These are phyloP conservation scores for Juglanconis oblonga DNA, from an alignment of 2,329 filamentous ascomycete genomes.

Conservation along the genomic window DNA sequence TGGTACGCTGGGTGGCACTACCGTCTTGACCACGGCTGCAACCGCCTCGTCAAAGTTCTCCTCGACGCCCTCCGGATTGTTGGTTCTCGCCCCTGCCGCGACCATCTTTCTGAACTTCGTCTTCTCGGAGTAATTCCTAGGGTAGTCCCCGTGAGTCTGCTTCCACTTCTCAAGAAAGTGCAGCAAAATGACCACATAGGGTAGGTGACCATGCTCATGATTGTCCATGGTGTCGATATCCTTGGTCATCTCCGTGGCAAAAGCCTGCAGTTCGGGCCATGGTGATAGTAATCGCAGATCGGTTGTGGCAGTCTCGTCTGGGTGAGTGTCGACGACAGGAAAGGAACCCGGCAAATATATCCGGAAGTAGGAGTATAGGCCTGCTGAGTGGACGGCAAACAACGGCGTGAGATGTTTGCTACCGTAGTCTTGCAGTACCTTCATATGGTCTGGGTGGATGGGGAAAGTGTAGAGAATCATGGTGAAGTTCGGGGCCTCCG, in stretches of 20 bases:
- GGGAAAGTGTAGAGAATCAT: conserved; percentile 55
- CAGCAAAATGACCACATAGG: conserved; percentile 79
- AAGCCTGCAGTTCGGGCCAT: conserved; percentile 76
- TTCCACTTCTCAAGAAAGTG: conserved; percentile 84
- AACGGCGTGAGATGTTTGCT: conserved; percentile 64
- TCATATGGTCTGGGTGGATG: conserved; percentile 40
- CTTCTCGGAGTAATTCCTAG: conserved; percentile 81
- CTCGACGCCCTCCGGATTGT: conserved; percentile 81
- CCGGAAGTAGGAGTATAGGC: conserved; percentile 90
- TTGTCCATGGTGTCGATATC: conserved; percentile 68
- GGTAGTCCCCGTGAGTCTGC: conserved; percentile 63
- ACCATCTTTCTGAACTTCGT: conserved; percentile 74
- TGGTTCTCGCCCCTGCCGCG: conserved; percentile 61
- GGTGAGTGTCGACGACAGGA: conserved; percentile 93
- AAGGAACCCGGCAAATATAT: conserved; percentile 74
- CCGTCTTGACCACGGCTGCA: conserved; percentile 81
- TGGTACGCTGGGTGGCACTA: conserved; percentile 66
- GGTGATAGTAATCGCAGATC: conserved; percentile 82
- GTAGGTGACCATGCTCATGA: conserved; percentile 87
- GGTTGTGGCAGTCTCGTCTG: conserved; percentile 77
- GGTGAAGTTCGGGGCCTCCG: conserved; percentile 42
- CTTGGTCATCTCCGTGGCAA: conserved; percentile 63
- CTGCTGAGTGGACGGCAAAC: conserved; percentile 81
- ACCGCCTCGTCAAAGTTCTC: conserved; percentile 97
- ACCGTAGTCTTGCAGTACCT: conserved; percentile 45